Evolutionary conservation across 208 protist species (phyloP).

Genomic region (Leishmania amazonensis): DNA sequence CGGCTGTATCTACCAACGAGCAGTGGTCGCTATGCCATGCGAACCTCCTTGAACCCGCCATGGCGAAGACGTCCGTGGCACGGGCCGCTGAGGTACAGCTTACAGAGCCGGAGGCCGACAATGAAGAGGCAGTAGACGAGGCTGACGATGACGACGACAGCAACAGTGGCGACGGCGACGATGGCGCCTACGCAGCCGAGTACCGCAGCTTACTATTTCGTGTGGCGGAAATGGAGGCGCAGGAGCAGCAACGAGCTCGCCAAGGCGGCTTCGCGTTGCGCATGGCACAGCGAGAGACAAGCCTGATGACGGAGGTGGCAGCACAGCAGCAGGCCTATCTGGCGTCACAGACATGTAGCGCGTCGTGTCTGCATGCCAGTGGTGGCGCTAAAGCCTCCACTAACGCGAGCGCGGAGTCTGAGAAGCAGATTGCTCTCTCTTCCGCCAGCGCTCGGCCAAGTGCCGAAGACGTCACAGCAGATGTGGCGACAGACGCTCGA

Average conservation of each 20-base stretch:
- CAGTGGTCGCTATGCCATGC: neutral
- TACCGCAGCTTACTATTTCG: slow-evolving; percentile 42
- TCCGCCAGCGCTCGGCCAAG: neutral
- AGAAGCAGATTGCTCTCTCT: too few species aligned
- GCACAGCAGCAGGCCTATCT: slow-evolving; percentile 27
- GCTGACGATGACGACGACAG: slow-evolving; percentile 6
- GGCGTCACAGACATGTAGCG: neutral
- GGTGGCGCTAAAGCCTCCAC: neutral
- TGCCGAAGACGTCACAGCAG: neutral
- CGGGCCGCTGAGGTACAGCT: neutral
- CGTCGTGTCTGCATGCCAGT: neutral
- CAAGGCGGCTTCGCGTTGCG: slow-evolving; percentile 40
- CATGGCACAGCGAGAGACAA: slow-evolving; percentile 39
- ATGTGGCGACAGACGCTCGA: slow-evolving; percentile 10
- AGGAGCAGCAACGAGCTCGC: slow-evolving; percentile 16
- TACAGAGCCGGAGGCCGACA: neutral
- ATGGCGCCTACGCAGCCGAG: slow-evolving; percentile 28
- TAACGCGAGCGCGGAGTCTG: neutral
- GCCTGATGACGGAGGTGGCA: slow-evolving; percentile 27
- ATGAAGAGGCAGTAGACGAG: neutral
- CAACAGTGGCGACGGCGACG: slow-evolving; percentile 14
- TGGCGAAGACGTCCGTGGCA: neutral
- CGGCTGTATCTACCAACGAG: neutral
- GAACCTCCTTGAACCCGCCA: neutral
- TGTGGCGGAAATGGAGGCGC: slow-evolving; percentile 48